Evolutionary conservation across 257 asterid species (phyloP), one percentile per base, ranked within the genome.

Genomic region (Asclepias syriaca): DNA sequence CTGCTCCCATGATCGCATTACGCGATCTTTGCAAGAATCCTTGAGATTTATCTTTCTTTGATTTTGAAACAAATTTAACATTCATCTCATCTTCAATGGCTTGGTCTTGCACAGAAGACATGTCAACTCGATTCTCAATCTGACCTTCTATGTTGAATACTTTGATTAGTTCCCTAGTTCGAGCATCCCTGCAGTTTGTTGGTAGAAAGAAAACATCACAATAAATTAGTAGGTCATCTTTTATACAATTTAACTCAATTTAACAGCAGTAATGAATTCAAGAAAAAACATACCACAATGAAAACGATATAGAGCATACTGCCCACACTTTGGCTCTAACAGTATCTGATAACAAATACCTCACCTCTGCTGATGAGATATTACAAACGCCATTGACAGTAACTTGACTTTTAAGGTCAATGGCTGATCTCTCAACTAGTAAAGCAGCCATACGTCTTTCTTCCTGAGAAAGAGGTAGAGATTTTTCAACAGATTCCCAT

Each of bases 1-100:
- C 99, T 49, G 99, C 99, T n/a, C 99, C 98, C 85, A 88, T 77
- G 39, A 95, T 81, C 37, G 97, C 99, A 72, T 90, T 95, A 24
- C 99, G 89, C 2, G 99, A 95, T 22, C 98, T 77, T 71, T 95
- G 99, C 79, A 95, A 70, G 71, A 95, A 95, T 78, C 86, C 89
- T 74, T 89, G 95, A 9, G 98, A 82, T 76, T 92, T 95, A 74
- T 95, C 99, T 86, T 90, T 95, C 78, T 88, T 95, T n/a, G 96
- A 75, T 83, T 92, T 92, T 46, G 92, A 68, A 22, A 83, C 87
- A 32, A 82, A 70, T 75, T 92, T 95, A 51, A 83, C 92, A 19
- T 84, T 85, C 80, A 81, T 80, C 74, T 95, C 97, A 68, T 95
- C 98, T 58, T 95, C 99, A 51, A 76, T 78, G 49, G 75, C 66